Evolutionary conservation across 176 grass and related monocot species (phyloP).

Genomic region (Hyparrhenia diplandra): DNA sequence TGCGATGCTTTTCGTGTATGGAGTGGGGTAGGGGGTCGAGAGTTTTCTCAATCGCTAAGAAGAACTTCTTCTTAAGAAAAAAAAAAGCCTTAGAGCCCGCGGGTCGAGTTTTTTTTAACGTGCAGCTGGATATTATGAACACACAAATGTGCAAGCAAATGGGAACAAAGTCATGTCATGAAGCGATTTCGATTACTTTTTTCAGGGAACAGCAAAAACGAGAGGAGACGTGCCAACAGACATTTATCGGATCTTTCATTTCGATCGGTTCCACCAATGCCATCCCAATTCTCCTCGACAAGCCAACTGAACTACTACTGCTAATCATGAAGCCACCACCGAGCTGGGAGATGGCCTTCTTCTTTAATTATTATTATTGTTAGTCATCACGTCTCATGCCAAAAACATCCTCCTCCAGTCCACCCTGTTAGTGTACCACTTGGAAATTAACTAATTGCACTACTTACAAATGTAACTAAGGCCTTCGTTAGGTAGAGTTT

Average conservation of each 20-base stretch:
- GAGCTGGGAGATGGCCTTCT: not conserved
- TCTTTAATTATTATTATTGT: not conserved
- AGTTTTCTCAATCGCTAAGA: too few species aligned
- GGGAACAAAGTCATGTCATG: not conserved
- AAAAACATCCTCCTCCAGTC: too few species aligned
- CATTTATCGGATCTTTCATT: not conserved
- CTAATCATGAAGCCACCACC: constrained; percentile 32
- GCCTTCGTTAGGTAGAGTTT: too few species aligned
- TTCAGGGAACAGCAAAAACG: not conserved
- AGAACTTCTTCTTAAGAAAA: too few species aligned
- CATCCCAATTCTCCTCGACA: not conserved
- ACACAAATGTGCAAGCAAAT: not conserved
- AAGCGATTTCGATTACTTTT: not conserved
- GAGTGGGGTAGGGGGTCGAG: too few species aligned
- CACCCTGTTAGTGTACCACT: not conserved
- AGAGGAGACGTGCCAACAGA: not conserved
- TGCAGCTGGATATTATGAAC: too few species aligned
- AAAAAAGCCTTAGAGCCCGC: too few species aligned
- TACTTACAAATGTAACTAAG: too few species aligned
- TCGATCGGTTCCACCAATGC: not conserved
- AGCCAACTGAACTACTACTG: constrained; percentile 31
- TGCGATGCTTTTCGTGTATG: too few species aligned
- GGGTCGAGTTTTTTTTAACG: too few species aligned
- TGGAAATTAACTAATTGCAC: not conserved
- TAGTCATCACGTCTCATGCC: not conserved